Conservation (phyloP, 352 stramenopile species). For the Albugo candida region DNA sequence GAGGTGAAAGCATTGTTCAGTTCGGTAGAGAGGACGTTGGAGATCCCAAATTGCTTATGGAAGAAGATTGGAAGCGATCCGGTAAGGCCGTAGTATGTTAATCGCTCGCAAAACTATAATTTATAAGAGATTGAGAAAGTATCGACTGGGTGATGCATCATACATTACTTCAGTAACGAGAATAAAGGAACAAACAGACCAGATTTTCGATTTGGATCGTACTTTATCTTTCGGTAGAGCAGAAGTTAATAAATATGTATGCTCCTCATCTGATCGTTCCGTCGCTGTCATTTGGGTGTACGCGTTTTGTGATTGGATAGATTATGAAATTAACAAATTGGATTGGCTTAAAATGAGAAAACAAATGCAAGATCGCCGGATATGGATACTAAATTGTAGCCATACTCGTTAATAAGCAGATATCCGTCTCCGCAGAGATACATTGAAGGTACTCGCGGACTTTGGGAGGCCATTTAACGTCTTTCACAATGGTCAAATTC, state of each 20-base stretch:
- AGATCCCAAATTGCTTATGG: conserved; percentile 61
- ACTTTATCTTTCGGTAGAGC: conserved; percentile 3
- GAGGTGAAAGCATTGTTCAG: conserved; percentile 75
- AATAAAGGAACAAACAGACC: conserved; percentile 77
- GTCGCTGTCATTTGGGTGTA: no score
- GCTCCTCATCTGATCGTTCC: no score
- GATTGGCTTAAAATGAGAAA: no score
- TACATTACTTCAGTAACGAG: conserved; percentile 49
- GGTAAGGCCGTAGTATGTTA: conserved; percentile 68
- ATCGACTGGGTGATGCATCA: neutral
- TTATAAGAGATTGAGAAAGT: neutral
- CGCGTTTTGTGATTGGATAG: no score
- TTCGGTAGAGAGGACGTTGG: conserved; percentile 63
- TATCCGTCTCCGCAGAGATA: conserved; percentile 18
- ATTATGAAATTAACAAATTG: no score
- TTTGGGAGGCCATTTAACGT: conserved; percentile 22
- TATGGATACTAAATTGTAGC: conserved; percentile 15
- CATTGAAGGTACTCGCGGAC: conserved; percentile 26
- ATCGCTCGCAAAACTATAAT: conserved; percentile 55
- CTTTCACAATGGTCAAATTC: conserved; percentile 32
- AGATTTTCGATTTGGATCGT: conserved; percentile 47
- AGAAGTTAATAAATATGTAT: no score
- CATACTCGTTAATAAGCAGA: conserved; percentile 26
- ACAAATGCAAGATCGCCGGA: no score
- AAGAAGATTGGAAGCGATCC: conserved; percentile 77